Conservation (phyloP, 192 early-diverging fungal species). For the Endogone sp. region DNA sequence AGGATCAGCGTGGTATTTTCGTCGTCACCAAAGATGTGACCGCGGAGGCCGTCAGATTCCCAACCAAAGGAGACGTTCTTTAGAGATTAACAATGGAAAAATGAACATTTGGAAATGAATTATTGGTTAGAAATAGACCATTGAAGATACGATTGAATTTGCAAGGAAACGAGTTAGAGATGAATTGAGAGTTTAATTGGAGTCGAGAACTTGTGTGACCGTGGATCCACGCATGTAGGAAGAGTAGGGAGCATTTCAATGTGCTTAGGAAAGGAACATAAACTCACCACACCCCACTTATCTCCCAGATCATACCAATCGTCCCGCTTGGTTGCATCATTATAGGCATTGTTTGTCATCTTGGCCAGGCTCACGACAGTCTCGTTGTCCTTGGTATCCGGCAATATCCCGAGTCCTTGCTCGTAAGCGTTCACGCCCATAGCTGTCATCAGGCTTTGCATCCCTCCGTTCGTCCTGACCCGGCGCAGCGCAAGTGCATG, state of each 20-base stretch:
- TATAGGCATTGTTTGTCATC: slow-evolving; percentile 88
- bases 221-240: too few species aligned
- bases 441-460: neutral
- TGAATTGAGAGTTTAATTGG: too few species aligned
- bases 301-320: slow-evolving; percentile 70
- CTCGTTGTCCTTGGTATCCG: slow-evolving; percentile 67
- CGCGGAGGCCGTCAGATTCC: slow-evolving; percentile 71
- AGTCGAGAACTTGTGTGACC: too few species aligned
- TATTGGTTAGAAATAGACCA: neutral
- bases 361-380: slow-evolving; percentile 71
- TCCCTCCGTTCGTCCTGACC: neutral
- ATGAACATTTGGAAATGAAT: neutral
- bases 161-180: neutral
- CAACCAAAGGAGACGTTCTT: slow-evolving; percentile 61
- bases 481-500: neutral
- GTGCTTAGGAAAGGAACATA: neutral
- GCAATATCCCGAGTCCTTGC: slow-evolving; percentile 30
- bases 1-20: slow-evolving; percentile 69
- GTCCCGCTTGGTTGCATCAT: slow-evolving; percentile 42
- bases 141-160: too few species aligned
- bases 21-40: slow-evolving; percentile 80
- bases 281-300: slow-evolving; percentile 53
- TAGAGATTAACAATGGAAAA: slow-evolving; percentile 3
- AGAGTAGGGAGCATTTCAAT: too few species aligned
- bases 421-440: neutral